Percentiles rank a stretch among this genome's conserved stretches.
Evolutionary conservation across 75 land plant genomes (phyloP).

Genomic region (Larix kaempferi): DNA sequence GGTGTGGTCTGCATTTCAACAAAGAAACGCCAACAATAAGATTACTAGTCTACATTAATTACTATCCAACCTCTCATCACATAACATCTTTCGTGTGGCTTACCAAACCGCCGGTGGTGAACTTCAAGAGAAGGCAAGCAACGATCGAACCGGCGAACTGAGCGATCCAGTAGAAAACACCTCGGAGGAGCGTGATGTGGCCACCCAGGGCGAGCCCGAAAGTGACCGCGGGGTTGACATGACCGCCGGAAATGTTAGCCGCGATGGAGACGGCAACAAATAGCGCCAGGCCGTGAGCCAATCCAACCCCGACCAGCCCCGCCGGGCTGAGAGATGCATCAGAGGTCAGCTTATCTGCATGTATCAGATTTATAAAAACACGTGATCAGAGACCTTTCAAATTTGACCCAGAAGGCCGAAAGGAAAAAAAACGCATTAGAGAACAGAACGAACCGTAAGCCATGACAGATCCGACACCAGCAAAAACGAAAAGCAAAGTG

Average conservation of each 20-base stretch:
- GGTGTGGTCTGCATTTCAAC: background rate
- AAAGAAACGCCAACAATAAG: background rate
- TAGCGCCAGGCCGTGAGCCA: conserved; percentile 62
- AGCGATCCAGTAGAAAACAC: conserved; percentile 74
- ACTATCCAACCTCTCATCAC: background rate
- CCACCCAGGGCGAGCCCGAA: conserved; percentile 68
- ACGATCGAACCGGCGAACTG: conserved; percentile 63
- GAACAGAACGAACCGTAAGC: conserved; percentile 30
- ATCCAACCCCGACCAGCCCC: conserved; percentile 54
- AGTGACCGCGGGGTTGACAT: conserved; percentile 79
- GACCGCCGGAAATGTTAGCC: conserved; percentile 82
- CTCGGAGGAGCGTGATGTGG: conserved; percentile 63
- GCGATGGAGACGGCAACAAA: conserved; percentile 56
- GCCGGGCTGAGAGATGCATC: conserved; percentile 39
- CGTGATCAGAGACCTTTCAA: no score
- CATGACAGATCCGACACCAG: conserved; percentile 59
- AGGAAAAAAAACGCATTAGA: background rate
- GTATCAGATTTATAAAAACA: background rate
- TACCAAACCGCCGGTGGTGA: conserved; percentile 38
- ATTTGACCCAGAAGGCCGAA: no score
- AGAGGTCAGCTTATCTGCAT: conserved; percentile 46
- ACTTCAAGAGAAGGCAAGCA: conserved; percentile 50
- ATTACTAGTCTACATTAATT: background rate
- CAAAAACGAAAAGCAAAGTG: conserved; percentile 59
- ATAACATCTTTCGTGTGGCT: background rate